phyloP scores from a whole-genome alignment of 2,329 filamentous ascomycete genomes.

The Aspergillus nomiae region DNA sequence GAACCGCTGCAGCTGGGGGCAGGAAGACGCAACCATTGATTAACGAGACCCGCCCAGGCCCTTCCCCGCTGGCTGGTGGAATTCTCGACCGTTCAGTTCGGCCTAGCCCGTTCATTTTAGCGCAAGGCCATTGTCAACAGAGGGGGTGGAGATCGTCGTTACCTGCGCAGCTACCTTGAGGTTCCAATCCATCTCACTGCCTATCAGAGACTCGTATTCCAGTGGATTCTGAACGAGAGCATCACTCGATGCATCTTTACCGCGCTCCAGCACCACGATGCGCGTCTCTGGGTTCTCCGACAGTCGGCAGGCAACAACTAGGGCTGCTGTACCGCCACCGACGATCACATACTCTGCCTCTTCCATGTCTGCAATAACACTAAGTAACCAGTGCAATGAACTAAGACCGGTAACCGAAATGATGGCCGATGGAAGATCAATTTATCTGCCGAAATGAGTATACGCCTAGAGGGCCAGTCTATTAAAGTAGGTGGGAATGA shows the following conservation, averaged over 20 bases:
- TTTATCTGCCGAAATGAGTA: not conserved
- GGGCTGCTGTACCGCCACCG: conserved; percentile 11
- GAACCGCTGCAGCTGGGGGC: conserved; percentile 36
- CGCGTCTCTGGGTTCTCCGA: conserved; percentile 11
- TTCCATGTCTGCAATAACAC: not conserved
- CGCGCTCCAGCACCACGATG: conserved; percentile 13
- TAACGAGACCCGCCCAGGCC: conserved; percentile 52
- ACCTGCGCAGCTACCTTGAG: conserved; percentile 24
- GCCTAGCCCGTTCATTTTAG: not conserved
- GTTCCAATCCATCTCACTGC: conserved; percentile 30
- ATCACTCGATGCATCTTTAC: conserved; percentile 25
- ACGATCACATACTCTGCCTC: conserved; percentile 7
- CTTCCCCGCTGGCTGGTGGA: conserved; percentile 49
- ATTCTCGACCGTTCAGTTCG: conserved; percentile 42
- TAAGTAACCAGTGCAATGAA: too few species aligned
- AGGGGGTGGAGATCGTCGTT: not conserved
- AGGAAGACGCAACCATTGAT: conserved; percentile 43
- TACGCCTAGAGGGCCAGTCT: not conserved
- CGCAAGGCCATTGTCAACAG: not conserved
- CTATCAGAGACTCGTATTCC: conserved; percentile 18
- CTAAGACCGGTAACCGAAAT: not conserved
- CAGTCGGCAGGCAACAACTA: conserved; percentile 11
- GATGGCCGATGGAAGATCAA: not conserved
- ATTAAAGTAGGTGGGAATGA: not conserved
- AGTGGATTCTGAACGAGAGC: conserved; percentile 25